These are phyloP conservation scores for Talinum fruticosum DNA, from an alignment of 148 eudicot species.

Conservation along the genomic window DNA sequence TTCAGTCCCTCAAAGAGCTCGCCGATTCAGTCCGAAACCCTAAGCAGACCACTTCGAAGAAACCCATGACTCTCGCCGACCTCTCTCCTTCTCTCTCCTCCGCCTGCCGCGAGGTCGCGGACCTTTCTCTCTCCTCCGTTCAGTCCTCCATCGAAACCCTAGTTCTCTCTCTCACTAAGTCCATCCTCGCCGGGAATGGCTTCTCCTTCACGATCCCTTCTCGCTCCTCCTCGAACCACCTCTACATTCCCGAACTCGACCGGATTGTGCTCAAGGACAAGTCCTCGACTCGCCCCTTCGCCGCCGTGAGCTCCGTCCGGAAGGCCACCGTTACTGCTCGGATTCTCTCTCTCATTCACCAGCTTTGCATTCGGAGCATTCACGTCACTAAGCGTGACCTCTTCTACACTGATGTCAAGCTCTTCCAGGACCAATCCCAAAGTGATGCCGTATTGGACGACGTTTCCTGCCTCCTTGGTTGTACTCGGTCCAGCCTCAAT, in stretches of 20 bases:
- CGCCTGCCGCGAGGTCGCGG: slow-evolving; percentile 83
- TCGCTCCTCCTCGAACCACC: slow-evolving; percentile 77
- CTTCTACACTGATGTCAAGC: slow-evolving; percentile 92
- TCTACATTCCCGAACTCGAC: slow-evolving; percentile 87
- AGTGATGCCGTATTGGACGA: slow-evolving; percentile 87
- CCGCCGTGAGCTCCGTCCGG: slow-evolving; percentile 65
- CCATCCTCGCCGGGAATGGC: slow-evolving; percentile 75
- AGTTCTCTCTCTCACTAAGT: slow-evolving; percentile 52
- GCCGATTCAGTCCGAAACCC: slow-evolving; percentile 24
- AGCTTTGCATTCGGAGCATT: slow-evolving; percentile 57
- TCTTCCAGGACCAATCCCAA: slow-evolving; percentile 80
- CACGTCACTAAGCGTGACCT: slow-evolving; percentile 96
- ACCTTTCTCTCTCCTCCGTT: slow-evolving; percentile 82
- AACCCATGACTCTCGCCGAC: slow-evolving; percentile 54
- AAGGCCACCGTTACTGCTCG: slow-evolving; percentile 82
- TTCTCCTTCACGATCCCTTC: slow-evolving; percentile 84
- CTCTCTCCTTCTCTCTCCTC: slow-evolving; percentile 54
- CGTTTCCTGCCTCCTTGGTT: slow-evolving; percentile 77
- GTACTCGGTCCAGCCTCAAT: slow-evolving; percentile 78
- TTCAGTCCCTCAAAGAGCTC: slow-evolving; percentile 48
- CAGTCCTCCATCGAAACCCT: slow-evolving; percentile 69
- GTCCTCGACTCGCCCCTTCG: slow-evolving; percentile 59
- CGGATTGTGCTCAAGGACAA: slow-evolving; percentile 86
- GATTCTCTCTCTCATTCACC: slow-evolving; percentile 70
- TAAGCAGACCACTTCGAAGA: slow-evolving; percentile 32